Conservation (phyloP, 441 rosid species). For the Breynia disticha region DNA sequence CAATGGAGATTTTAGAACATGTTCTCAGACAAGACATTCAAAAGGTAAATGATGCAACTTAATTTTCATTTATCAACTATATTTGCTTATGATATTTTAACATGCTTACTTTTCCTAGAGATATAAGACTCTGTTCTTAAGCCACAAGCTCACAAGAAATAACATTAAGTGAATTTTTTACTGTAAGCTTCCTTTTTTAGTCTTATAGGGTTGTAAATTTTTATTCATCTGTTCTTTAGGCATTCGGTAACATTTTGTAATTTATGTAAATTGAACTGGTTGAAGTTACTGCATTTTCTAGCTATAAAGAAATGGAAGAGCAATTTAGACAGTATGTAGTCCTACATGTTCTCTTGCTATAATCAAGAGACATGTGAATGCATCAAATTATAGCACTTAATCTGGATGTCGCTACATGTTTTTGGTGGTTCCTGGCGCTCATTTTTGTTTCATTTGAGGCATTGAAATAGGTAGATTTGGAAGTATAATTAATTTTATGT, state of each 20-base stretch:
- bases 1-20: slow-evolving; percentile 65
- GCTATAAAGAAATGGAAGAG: slow-evolving; percentile 76
- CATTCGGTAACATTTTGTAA: slow-evolving; percentile 11
- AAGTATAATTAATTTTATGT: neutral
- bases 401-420: neutral
- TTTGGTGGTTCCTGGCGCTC: neutral
- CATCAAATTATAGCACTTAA: neutral
- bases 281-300: slow-evolving; percentile 71
- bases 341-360: slow-evolving; percentile 3
- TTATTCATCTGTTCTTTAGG: slow-evolving; percentile 3
- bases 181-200: slow-evolving; percentile 34
- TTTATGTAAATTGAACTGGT: slow-evolving; percentile 52
- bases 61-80: slow-evolving; percentile 4
- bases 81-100: slow-evolving; percentile 10
- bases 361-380: neutral
- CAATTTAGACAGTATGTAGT: slow-evolving; percentile 69
- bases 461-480: neutral
- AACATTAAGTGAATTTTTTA: slow-evolving; percentile 76
- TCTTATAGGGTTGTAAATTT: slow-evolving; percentile 3
- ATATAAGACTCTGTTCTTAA: slow-evolving; percentile 81
- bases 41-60: slow-evolving; percentile 40
- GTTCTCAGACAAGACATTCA: slow-evolving; percentile 78
- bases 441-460: neutral
- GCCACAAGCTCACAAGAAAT: slow-evolving; percentile 54
- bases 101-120: slow-evolving; percentile 32